Base-by-base conservation (phyloP, 2,329 filamentous ascomycete genomes). In the Diaporthe aspalathi region DNA sequence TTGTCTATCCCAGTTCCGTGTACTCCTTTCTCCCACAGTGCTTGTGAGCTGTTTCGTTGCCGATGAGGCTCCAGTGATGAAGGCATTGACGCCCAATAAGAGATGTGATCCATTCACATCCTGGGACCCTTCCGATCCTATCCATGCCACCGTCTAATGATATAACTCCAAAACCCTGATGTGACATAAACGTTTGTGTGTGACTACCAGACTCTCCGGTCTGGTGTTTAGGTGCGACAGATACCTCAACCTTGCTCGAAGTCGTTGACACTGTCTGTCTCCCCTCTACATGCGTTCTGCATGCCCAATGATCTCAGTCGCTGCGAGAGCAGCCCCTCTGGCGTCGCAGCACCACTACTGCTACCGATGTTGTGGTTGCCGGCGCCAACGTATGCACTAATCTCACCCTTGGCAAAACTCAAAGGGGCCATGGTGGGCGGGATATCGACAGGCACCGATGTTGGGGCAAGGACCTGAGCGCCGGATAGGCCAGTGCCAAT, bases 261-360 rank as follows among this genome's bases (percentile, higher is more conserved):
- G 9, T 43, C 56, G 9, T 22, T 17, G 2, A 29, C 43, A 22
- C n/a, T 27, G 2, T 66, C 65, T 16, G 57, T 20, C 24, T 68
- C 66, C 45, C 35, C 29, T 7, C 43, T 50, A 20, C 50, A 67
- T 2, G 43, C 69, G 1, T 40, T 74, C 71, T 85, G 80, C 29
- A 85, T 84, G 47, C 90, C 92, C 7, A 93, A 81, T 7, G 89
- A 88, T 74, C 90, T 87, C 54, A 95, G 82, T 70, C 90, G 87
- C 78, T 90, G 90, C 14, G 93, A 93, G 20, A 96, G 82, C 20
- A 96, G 80, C 3, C 93, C 89, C 76, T 94, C 91, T 5, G 88
- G 85, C 1, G 81, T 82, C n/a, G 80, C 83, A 2, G 81, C 43
- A 45, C 71, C 60, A 35, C 78, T 22, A n/a, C 60, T 27, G 75